These are phyloP conservation scores for Claviceps arundinis DNA, from an alignment of 2,329 filamentous ascomycete species.

Conservation along the genomic window DNA sequence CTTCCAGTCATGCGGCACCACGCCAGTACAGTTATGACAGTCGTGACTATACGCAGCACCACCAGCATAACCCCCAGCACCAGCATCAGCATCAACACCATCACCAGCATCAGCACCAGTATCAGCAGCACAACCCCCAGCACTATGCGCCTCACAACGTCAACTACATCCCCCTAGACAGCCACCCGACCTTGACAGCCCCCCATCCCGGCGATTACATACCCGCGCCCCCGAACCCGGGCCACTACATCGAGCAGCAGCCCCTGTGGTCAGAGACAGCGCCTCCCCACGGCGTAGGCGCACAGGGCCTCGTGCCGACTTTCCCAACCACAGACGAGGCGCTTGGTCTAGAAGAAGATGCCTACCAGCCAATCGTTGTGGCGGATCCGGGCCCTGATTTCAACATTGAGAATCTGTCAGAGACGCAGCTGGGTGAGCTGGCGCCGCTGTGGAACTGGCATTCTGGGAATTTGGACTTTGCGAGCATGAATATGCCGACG, in stretches of 20 bases:
- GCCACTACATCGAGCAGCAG: not conserved
- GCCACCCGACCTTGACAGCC: not conserved
- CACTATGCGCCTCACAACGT: not conserved
- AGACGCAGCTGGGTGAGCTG: conserved; percentile 11
- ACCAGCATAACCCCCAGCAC: not conserved
- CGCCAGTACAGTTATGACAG: not conserved
- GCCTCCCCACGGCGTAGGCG: not conserved
- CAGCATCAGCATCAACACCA: not conserved
- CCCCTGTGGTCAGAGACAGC: conserved; percentile 1
- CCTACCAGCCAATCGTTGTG: not conserved
- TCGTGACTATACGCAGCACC: not conserved
- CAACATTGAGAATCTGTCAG: conserved; percentile 12
- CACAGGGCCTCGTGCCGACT: conserved; percentile 1
- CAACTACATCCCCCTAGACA: not conserved
- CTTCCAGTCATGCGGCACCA: not conserved
- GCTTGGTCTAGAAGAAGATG: not conserved
- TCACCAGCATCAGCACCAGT: not conserved
- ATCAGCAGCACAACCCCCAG: not conserved
- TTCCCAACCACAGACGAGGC: not conserved
- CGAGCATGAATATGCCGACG: not conserved
- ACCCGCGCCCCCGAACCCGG: not conserved
- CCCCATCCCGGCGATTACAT: not conserved
- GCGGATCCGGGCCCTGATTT: conserved; percentile 5
- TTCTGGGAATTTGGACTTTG: conserved; percentile 10
- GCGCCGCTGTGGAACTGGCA: conserved; percentile 14